Percentiles rank a stretch among this genome's conserved stretches.
These are phyloP conservation scores for Bacidia gigantensis DNA, from an alignment of 495 filamentous ascomycete genomes.

Conservation along the genomic window DNA sequence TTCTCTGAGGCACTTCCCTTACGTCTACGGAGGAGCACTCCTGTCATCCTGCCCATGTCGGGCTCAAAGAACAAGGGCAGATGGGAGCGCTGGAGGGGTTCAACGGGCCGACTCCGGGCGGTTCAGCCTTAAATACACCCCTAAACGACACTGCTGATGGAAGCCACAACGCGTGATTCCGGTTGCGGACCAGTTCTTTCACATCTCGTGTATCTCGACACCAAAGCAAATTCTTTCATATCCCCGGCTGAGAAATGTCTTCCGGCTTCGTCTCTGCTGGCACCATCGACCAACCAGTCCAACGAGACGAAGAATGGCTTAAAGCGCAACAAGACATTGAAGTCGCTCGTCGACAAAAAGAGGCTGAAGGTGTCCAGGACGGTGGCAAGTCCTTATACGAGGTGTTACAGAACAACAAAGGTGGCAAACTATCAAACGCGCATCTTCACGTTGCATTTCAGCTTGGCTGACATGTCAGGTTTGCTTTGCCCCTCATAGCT, in stretches of 20 bases:
- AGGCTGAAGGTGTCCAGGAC: slow-evolving; percentile 40
- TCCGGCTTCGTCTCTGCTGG: slow-evolving; percentile 88
- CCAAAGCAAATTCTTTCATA: too few relatives aligned
- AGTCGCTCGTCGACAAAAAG: slow-evolving; percentile 45
- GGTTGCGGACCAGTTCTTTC: too few relatives aligned
- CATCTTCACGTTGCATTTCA: background rate
- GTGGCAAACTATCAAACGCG: slow-evolving; percentile 31
- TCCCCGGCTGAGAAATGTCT: slow-evolving; percentile 48
- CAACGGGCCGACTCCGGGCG: too few relatives aligned
- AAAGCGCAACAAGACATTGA: slow-evolving; percentile 67
- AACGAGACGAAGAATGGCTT: slow-evolving; percentile 60
- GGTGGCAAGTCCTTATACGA: slow-evolving; percentile 70
- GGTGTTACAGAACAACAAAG: slow-evolving; percentile 86
- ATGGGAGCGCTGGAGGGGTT: too few relatives aligned
- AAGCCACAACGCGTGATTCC: too few relatives aligned
- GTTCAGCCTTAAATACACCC: too few relatives aligned
- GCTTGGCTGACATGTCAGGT: slow-evolving; percentile 42
- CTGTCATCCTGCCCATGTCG: too few relatives aligned
- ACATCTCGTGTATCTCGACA: too few relatives aligned
- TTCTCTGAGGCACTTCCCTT: too few relatives aligned
- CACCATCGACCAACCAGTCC: slow-evolving; percentile 48
- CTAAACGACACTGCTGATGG: too few relatives aligned
- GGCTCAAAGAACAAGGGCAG: too few relatives aligned
- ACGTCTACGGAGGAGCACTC: too few relatives aligned
- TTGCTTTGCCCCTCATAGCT: slow-evolving; percentile 34